These are phyloP conservation scores for Leccinum subgranulosum DNA, from an alignment of 768 basidiomycete species.

Conservation along the genomic window DNA sequence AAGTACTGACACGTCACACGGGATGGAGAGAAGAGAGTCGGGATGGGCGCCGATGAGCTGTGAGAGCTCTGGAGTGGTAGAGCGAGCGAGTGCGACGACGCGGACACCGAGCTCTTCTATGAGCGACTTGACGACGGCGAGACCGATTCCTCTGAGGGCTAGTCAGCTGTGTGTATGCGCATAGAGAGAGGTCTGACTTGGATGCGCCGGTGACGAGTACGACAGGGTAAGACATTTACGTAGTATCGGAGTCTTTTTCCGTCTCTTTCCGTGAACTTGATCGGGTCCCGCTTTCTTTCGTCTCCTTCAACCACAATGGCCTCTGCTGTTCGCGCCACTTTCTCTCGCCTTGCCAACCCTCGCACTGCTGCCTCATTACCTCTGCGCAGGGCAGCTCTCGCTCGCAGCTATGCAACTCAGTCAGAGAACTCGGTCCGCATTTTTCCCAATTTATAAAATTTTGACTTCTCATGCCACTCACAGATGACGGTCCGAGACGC, in stretches of 20 bases:
- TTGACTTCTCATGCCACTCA: conserved; percentile 5
- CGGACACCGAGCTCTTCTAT: conserved; percentile 58
- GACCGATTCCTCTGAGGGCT: conserved; percentile 64
- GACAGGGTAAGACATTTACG: conserved; percentile 43
- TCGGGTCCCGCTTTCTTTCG: conserved; percentile 5
- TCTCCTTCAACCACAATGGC: conserved; percentile 43
- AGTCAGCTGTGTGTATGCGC: conserved; percentile 2
- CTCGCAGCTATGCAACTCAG: conserved; percentile 65
- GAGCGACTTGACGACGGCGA: conserved; percentile 69
- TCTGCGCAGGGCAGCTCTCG: conserved; percentile 40
- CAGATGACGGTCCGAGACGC: conserved; percentile 99
- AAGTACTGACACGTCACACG: conserved; percentile 73
- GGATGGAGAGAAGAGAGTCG: conserved; percentile 46
- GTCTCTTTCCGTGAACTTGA: conserved; percentile 22
- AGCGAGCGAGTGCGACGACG: conserved; percentile 77
- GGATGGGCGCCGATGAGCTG: conserved; percentile 42
- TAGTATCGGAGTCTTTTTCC: conserved; percentile 11
- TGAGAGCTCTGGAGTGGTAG: conserved; percentile 60
- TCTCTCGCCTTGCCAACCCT: conserved; percentile 57
- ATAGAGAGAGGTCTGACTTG: conserved; percentile 41
- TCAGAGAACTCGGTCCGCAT: conserved; percentile 47
- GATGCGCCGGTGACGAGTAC: conserved; percentile 86
- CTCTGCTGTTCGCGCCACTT: conserved; percentile 46
- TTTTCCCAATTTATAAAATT: conserved; percentile 5
- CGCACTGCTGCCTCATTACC: conserved; percentile 42